These are phyloP conservation scores for Yarrowia sp. DNA, from an alignment of 805 yeast species.

Conservation along the genomic window DNA sequence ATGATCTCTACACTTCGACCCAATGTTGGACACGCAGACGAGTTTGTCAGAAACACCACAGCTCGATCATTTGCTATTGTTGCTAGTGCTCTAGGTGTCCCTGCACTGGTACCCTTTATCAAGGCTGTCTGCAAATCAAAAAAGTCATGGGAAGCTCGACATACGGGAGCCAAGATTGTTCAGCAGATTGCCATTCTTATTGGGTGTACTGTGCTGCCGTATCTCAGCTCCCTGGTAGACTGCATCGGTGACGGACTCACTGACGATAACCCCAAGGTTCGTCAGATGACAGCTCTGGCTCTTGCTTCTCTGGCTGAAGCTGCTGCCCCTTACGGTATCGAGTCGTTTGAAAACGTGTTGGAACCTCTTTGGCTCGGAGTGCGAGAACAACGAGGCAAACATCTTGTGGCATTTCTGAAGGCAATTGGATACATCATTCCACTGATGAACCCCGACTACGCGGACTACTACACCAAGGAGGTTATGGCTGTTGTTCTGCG, in stretches of 20 bases:
- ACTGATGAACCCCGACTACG: slow-evolving; percentile 78
- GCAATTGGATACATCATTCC: slow-evolving; percentile 81
- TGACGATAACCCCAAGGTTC: slow-evolving; percentile 66
- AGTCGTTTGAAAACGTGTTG: slow-evolving; percentile 68
- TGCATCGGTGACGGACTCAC: slow-evolving; percentile 56
- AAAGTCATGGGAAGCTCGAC: slow-evolving; percentile 77
- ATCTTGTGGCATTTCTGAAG: slow-evolving; percentile 68
- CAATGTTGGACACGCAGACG: slow-evolving; percentile 79
- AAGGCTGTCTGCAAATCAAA: slow-evolving; percentile 74
- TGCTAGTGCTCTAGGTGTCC: slow-evolving; percentile 74
- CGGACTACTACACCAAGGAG: slow-evolving; percentile 72
- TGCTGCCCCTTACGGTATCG: slow-evolving; percentile 84
- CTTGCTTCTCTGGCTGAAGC: slow-evolving; percentile 75
- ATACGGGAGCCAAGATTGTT: slow-evolving; percentile 72
- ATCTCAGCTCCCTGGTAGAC: slow-evolving; percentile 59
- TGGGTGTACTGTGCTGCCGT: slow-evolving; percentile 75
- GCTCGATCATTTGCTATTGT: slow-evolving; percentile 81
- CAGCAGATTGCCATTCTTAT: slow-evolving; percentile 68
- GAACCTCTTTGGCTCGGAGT: slow-evolving; percentile 82
- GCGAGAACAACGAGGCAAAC: slow-evolving; percentile 69
- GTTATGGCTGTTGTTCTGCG: slow-evolving; percentile 62
- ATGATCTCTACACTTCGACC: slow-evolving; percentile 78
- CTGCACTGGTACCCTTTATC: slow-evolving; percentile 69
- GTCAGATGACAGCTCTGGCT: slow-evolving; percentile 69
- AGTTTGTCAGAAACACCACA: slow-evolving; percentile 69